phyloP scores from a whole-genome alignment of 2,329 filamentous ascomycete species.

The Bertia moriformis region DNA sequence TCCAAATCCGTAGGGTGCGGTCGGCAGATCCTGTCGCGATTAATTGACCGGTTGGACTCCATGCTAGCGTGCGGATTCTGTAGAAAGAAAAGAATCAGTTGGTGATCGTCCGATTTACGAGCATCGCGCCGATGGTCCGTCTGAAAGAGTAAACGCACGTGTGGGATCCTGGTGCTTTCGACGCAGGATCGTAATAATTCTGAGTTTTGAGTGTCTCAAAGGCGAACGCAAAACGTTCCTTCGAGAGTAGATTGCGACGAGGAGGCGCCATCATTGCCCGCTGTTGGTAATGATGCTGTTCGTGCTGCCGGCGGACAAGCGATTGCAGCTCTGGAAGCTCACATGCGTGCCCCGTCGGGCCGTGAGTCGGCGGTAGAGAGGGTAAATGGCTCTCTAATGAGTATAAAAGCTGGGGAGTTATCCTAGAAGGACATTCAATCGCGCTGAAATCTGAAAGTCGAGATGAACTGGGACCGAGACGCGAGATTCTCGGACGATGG shows the following conservation, averaged over 20 bases:
- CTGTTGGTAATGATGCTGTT: not conserved
- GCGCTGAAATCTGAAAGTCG: too few species aligned
- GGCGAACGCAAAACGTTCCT: not conserved
- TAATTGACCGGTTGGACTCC: not conserved
- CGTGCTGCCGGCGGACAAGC: not conserved
- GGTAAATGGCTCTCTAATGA: too few species aligned
- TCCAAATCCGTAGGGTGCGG: not conserved
- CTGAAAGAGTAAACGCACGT: not conserved
- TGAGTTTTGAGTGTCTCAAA: not conserved
- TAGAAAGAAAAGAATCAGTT: not conserved
- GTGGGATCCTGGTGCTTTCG: not conserved
- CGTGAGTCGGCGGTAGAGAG: too few species aligned
- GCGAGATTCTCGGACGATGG: too few species aligned
- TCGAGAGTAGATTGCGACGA: not conserved
- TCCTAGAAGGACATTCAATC: too few species aligned
- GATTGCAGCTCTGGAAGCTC: not conserved
- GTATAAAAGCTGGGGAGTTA: too few species aligned
- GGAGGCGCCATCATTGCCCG: not conserved
- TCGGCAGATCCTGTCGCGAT: not conserved
- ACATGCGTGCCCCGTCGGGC: not conserved
- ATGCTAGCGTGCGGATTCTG: not conserved
- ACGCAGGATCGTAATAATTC: not conserved
- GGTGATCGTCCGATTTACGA: too few species aligned
- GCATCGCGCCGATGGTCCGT: too few species aligned
- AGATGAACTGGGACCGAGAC: too few species aligned